phyloP scores from a whole-genome alignment of 2,329 filamentous ascomycete species.

The Fusarium longipes region DNA sequence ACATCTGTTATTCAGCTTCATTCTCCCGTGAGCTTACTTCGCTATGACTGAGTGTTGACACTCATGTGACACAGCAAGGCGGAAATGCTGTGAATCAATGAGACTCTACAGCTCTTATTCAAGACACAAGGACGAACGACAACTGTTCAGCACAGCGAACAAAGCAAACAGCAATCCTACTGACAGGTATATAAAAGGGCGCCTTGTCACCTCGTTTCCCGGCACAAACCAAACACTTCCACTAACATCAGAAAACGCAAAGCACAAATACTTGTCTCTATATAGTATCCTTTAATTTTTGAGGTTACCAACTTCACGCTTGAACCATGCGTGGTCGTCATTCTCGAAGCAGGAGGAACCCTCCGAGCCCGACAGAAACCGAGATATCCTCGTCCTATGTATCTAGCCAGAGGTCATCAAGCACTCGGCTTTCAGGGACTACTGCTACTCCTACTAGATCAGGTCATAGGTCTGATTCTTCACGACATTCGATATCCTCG shows the following conservation, averaged over 20 bases:
- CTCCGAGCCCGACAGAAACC: neutral
- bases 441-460: neutral
- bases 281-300: neutral
- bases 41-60: neutral
- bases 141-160: neutral
- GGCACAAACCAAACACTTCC: neutral
- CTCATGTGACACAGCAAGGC: too few species aligned
- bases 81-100: neutral
- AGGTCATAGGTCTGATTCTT: neutral
- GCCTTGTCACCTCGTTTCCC: accelerated
- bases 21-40: neutral
- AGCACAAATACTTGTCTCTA: accelerated
- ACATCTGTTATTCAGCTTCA: accelerated
- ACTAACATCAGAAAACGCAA: neutral
- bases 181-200: neutral
- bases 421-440: neutral
- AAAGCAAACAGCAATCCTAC: accelerated
- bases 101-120: neutral
- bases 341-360: neutral
- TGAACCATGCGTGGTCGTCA: neutral
- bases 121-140: neutral
- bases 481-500: neutral
- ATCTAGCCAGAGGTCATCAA: neutral
- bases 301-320: neutral
- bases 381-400: neutral